Percentiles rank a stretch among this genome's conserved stretches.
These are phyloP conservation scores for Pholiota microspora DNA, from an alignment of 768 basidiomycete genomes.

Conservation along the genomic window DNA sequence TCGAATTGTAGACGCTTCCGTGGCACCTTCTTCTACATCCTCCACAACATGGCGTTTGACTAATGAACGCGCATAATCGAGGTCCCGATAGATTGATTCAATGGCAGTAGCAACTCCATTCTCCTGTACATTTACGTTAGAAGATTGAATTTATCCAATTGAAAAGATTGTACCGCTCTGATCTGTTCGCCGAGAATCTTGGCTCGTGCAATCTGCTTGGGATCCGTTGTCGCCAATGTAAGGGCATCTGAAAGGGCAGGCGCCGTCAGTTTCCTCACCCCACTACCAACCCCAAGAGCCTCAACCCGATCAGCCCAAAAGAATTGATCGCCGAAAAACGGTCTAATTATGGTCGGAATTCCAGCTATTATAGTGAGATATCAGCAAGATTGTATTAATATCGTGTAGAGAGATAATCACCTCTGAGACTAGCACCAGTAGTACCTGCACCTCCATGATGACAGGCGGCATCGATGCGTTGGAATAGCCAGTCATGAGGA, in stretches of 20 bases:
- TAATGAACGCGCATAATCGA: constrained; percentile 89
- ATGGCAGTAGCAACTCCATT: constrained; percentile 92
- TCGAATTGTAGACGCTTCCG: constrained; percentile 37
- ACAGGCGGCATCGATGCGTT: constrained; percentile 91
- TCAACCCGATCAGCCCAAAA: constrained; percentile 99
- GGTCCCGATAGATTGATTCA: constrained; percentile 93
- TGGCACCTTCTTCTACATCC: constrained; percentile 30
- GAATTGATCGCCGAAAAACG: constrained; percentile 98
- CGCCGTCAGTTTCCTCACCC: constrained; percentile 85
- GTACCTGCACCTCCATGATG: constrained; percentile 99
- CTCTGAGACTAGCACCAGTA: constrained; percentile 90
- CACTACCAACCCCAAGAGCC: constrained; percentile 87
- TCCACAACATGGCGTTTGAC: constrained; percentile 59
- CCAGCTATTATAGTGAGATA: constrained; percentile 55
- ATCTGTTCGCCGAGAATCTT: constrained; percentile 85
- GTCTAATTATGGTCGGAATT: constrained; percentile 92
- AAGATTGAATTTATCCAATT: background rate
- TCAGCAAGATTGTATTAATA: constrained; percentile 1
- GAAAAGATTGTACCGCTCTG: constrained; percentile 52
- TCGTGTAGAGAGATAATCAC: constrained; percentile 36
- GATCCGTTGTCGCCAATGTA: constrained; percentile 77
- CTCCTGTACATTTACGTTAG: constrained; percentile 54
- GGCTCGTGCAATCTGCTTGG: constrained; percentile 86
- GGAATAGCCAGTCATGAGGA: constrained; percentile 96
- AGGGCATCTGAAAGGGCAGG: constrained; percentile 79